These are phyloP conservation scores for Penicillium lagena DNA, from an alignment of 495 filamentous ascomycete genomes.

Conservation along the genomic window DNA sequence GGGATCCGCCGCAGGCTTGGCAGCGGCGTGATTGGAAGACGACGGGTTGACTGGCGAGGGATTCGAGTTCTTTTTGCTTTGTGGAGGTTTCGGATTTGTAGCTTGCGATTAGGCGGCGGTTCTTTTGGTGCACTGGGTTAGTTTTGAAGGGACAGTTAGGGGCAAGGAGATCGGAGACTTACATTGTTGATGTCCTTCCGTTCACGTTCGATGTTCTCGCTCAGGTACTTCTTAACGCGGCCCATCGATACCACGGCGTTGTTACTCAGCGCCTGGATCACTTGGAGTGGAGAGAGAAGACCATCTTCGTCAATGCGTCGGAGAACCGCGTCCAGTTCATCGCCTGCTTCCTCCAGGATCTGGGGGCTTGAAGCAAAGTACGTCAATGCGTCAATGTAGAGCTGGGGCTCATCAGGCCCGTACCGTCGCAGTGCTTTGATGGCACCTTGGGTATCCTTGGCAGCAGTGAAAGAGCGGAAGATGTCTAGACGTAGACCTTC, in stretches of 20 bases:
- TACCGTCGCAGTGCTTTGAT: slow-evolving; percentile 87
- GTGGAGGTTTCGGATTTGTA: slow-evolving; percentile 81
- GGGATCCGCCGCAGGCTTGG: slow-evolving; percentile 61
- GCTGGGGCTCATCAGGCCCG: slow-evolving; percentile 82
- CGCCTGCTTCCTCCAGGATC: slow-evolving; percentile 80
- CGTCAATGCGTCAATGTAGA: slow-evolving; percentile 86
- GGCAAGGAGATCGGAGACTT: slow-evolving; percentile 4
- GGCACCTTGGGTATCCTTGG: slow-evolving; percentile 84
- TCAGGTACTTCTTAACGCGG: slow-evolving; percentile 88
- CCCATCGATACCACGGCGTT: slow-evolving; percentile 93
- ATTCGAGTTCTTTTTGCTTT: slow-evolving; percentile 69
- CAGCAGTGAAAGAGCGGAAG: slow-evolving; percentile 92
- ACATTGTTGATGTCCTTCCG: slow-evolving; percentile 71
- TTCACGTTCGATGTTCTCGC: slow-evolving; percentile 82
- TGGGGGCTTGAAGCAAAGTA: slow-evolving; percentile 85
- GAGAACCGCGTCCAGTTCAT: slow-evolving; percentile 71
- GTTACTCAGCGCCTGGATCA: slow-evolving; percentile 84
- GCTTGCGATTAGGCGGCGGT: slow-evolving; percentile 73
- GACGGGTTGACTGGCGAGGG: slow-evolving; percentile 68
- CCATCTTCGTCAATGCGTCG: slow-evolving; percentile 83
- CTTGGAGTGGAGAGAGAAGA: slow-evolving; percentile 92
- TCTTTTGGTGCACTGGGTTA: slow-evolving; percentile 38
- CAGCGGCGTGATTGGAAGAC: slow-evolving; percentile 91
- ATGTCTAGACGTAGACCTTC: slow-evolving; percentile 91
- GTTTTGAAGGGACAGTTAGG: not conserved